Evolutionary conservation across 306 rosid genomes (phyloP).

Genomic region (Parietaria judaica): DNA sequence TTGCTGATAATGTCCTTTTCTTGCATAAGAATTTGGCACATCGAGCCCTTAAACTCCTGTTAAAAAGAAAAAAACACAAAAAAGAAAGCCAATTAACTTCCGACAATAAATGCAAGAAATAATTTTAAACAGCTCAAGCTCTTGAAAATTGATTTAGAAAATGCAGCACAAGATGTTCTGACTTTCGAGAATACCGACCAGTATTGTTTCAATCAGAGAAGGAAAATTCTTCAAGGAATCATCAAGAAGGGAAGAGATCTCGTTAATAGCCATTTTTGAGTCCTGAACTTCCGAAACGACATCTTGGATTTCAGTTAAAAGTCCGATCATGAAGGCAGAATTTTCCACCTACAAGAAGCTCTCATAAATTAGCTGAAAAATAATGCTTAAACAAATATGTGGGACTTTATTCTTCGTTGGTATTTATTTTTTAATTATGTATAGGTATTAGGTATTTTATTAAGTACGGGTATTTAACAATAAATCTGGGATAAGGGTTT

Average conservation of each 20-base stretch:
- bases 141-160: neutral
- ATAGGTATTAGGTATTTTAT: too few relatives aligned
- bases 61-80: slow-evolving; percentile 12
- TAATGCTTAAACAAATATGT: neutral
- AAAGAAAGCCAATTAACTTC: slow-evolving; percentile 1
- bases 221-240: slow-evolving; percentile 51
- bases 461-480: too few relatives aligned
- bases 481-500: too few relatives aligned
- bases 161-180: slow-evolving; percentile 5
- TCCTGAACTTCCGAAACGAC: slow-evolving; percentile 48
- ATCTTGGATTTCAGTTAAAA: slow-evolving; percentile 48
- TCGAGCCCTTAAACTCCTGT: slow-evolving; percentile 54
- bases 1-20: slow-evolving; percentile 33
- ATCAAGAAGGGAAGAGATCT: slow-evolving; percentile 43
- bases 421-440: too few relatives aligned
- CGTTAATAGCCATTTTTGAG: slow-evolving; percentile 41
- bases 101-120: slow-evolving; percentile 11
- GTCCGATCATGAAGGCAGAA: slow-evolving; percentile 34
- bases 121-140: slow-evolving; percentile 10
- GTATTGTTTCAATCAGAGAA: slow-evolving; percentile 37
- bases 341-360: slow-evolving; percentile 45
- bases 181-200: slow-evolving; percentile 42
- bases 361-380: slow-evolving; percentile 18
- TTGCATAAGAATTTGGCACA: slow-evolving; percentile 31
- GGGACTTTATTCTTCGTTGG: neutral